Percentiles rank a stretch among this genome's conserved stretches.
These are phyloP conservation scores for Hydnomerulius pinastri DNA, from an alignment of 768 basidiomycete species.

Conservation along the genomic window DNA sequence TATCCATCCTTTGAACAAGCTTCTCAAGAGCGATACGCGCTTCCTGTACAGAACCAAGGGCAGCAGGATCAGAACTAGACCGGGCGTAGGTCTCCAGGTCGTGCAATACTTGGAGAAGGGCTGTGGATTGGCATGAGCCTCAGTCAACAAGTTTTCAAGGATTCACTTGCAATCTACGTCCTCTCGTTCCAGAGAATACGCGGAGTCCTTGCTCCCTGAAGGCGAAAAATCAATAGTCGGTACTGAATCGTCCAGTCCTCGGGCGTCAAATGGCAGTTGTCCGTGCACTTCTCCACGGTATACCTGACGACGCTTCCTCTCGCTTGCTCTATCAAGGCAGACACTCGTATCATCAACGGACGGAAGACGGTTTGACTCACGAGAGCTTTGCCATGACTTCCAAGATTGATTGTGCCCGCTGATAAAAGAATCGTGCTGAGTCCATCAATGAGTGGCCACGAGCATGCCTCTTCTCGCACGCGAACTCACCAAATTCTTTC, in stretches of 20 bases:
- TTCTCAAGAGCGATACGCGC: slow-evolving; percentile 65
- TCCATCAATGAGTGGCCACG: slow-evolving; percentile 5
- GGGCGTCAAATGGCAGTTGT: slow-evolving; percentile 83
- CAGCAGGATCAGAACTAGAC: slow-evolving; percentile 44
- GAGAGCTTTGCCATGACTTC: slow-evolving; percentile 88
- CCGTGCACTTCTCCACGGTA: slow-evolving; percentile 84
- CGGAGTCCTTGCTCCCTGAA: slow-evolving; percentile 57
- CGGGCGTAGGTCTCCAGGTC: slow-evolving; percentile 63
- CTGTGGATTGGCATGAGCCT: slow-evolving; percentile 38
- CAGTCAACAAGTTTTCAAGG: background rate
- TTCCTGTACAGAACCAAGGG: slow-evolving; percentile 60
- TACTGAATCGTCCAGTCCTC: slow-evolving; percentile 79
- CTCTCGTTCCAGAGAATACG: slow-evolving; percentile 66
- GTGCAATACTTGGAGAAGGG: slow-evolving; percentile 58
- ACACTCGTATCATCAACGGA: slow-evolving; percentile 6
- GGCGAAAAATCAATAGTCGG: slow-evolving; percentile 82
- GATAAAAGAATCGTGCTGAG: slow-evolving; percentile 76
- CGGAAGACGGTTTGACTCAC: slow-evolving; percentile 45
- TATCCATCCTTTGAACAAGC: slow-evolving; percentile 76
- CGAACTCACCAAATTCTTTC: slow-evolving; percentile 77
- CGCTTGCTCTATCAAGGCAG: slow-evolving; percentile 53
- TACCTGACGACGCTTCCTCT: slow-evolving; percentile 81
- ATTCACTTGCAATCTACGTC: slow-evolving; percentile 68
- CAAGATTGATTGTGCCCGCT: slow-evolving; percentile 76
- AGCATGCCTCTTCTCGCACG: background rate